These are phyloP conservation scores for Lathyrus sativus DNA, from an alignment of 306 rosid species.

Conservation along the genomic window DNA sequence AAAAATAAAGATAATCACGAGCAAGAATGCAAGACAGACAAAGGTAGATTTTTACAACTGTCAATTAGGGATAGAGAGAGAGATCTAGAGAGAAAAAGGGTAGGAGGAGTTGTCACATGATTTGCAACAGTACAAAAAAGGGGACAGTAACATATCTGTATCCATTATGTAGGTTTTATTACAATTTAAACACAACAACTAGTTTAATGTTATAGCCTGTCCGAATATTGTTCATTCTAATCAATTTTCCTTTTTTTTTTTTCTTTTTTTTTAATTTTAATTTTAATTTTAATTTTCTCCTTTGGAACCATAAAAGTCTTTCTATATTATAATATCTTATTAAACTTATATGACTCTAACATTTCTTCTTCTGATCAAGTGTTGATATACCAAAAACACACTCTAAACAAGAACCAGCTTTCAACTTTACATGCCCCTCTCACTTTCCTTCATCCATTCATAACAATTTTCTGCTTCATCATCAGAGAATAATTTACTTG, in stretches of 20 bases:
- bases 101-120: slow-evolving; percentile 64
- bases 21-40: slow-evolving; percentile 38
- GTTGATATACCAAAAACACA: slow-evolving; percentile 37
- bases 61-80: slow-evolving; percentile 34
- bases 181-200: slow-evolving; percentile 51
- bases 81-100: slow-evolving; percentile 18
- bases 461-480: background rate
- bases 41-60: slow-evolving; percentile 49
- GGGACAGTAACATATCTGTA: slow-evolving; percentile 58
- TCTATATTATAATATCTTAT: slow-evolving; percentile 32
- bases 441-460: slow-evolving; percentile 7
- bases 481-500: slow-evolving; percentile 26
- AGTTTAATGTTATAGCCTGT: slow-evolving; percentile 35
- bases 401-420: slow-evolving; percentile 34
- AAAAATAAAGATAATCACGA: slow-evolving; percentile 61
- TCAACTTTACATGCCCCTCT: slow-evolving; percentile 10
- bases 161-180: slow-evolving; percentile 55
- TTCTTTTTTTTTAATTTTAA: background rate
- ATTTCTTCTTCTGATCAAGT: slow-evolving; percentile 40
- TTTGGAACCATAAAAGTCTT: slow-evolving; percentile 26
- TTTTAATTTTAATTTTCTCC: background rate
- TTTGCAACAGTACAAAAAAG: slow-evolving; percentile 56
- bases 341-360: slow-evolving; percentile 42
- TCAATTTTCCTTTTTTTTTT: slow-evolving; percentile 13
- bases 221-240: slow-evolving; percentile 45